These are phyloP conservation scores for Lineolata rhizophorae DNA, from an alignment of 495 filamentous ascomycete species.

Conservation along the genomic window DNA sequence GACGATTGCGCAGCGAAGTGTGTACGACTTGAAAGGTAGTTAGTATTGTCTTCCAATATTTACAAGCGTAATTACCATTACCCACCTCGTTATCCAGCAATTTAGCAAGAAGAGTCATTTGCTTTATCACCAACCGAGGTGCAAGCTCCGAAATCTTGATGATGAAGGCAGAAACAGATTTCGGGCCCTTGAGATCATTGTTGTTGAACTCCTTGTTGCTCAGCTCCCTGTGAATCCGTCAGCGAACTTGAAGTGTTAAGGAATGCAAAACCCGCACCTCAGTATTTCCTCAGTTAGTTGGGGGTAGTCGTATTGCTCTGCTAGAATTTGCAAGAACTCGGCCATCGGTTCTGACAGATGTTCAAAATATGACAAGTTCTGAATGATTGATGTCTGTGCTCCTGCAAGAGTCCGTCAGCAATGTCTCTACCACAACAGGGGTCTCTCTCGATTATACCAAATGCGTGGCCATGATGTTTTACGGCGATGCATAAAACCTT, in stretches of 20 bases:
- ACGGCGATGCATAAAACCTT: conserved; percentile 92
- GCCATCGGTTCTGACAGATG: conserved; percentile 97
- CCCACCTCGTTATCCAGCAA: conserved; percentile 87
- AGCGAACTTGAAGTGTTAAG: conserved; percentile 7
- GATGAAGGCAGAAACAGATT: conserved; percentile 95
- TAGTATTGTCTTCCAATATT: conserved; percentile 2
- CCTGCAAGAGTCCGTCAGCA: conserved; percentile 29
- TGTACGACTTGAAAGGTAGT: conserved; percentile 47
- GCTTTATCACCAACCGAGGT: conserved; percentile 83
- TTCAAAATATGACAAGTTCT: conserved; percentile 95
- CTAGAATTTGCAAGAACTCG: conserved; percentile 86
- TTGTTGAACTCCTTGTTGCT: conserved; percentile 95
- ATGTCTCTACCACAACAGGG: neutral
- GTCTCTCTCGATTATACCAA: conserved; percentile 36
- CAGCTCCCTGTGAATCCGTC: conserved; percentile 38
- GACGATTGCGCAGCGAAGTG: conserved; percentile 76
- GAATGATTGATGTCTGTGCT: conserved; percentile 92
- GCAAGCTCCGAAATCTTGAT: conserved; percentile 88
- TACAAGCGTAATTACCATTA: neutral
- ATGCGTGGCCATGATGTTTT: conserved; percentile 95
- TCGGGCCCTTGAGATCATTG: conserved; percentile 85
- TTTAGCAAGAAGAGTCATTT: conserved; percentile 84
- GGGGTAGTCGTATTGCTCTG: conserved; percentile 94
- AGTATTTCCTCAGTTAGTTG: conserved; percentile 88
- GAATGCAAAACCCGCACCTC: conserved; percentile 21